These are phyloP conservation scores for Nicotiana rustica DNA, from an alignment of 305 asterid species.

Conservation along the genomic window DNA sequence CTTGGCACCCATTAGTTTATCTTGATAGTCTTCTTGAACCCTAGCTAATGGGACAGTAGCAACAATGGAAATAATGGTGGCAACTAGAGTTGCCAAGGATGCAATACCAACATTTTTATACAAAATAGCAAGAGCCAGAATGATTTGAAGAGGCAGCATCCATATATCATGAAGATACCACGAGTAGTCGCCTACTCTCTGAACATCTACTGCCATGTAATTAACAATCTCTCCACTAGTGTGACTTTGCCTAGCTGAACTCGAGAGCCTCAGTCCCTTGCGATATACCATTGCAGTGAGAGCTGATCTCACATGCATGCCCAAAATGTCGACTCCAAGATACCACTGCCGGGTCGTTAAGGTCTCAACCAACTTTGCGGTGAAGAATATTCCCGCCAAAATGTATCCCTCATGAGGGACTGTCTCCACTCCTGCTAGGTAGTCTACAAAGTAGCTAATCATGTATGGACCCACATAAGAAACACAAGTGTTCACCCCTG, in stretches of 20 bases:
- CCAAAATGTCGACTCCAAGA: conserved; percentile 95
- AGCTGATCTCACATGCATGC: conserved; percentile 98
- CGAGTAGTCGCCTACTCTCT: conserved; percentile 98
- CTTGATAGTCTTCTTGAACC: conserved; percentile 94
- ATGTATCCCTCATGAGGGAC: conserved; percentile 85
- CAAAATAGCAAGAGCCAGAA: conserved; percentile 92
- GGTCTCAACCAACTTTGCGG: conserved; percentile 88
- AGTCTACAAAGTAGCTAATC: conserved; percentile 97
- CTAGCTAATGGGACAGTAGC: conserved; percentile 93
- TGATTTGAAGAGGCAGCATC: conserved; percentile 97
- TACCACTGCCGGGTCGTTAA: conserved; percentile 94
- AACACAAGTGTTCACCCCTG: conserved; percentile 81
- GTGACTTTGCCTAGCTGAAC: conserved; percentile 90
- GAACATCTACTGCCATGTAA: conserved; percentile 99
- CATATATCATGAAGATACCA: conserved; percentile 98
- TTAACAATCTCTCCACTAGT: conserved; percentile 94
- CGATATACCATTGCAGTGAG: conserved; percentile 97
- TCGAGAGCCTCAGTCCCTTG: conserved; percentile 89
- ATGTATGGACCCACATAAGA: conserved; percentile 96
- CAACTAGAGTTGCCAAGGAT: conserved; percentile 83
- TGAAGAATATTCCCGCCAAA: conserved; percentile 86
- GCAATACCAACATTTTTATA: conserved; percentile 98
- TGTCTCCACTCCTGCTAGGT: conserved; percentile 79
- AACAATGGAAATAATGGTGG: conserved; percentile 85
- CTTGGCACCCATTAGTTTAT: conserved; percentile 90